Conservation (phyloP, 2,329 filamentous ascomycete species). For the Colletotrichum sp. region DNA sequence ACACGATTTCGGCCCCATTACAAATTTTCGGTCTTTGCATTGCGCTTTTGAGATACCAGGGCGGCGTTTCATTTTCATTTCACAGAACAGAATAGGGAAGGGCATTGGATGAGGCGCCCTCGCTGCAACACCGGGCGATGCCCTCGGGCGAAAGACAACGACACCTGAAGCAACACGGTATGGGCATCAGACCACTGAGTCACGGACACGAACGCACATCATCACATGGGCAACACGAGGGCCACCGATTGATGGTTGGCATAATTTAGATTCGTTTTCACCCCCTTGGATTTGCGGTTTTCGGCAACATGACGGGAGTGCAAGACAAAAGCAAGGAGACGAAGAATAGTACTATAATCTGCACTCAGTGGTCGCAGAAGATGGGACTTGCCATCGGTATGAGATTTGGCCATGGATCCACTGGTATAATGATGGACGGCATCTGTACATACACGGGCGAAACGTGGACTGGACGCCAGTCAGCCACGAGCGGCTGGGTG, state of each 20-base stretch:
- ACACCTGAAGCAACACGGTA: not conserved
- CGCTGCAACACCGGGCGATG: not conserved
- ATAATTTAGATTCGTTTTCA: constrained; percentile 1
- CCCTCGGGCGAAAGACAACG: not conserved
- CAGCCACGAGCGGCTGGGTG: not conserved
- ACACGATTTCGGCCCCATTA: constrained; percentile 21
- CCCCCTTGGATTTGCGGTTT: not conserved
- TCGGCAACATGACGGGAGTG: not conserved
- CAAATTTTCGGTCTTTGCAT: constrained; percentile 20
- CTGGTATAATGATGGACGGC: not conserved
- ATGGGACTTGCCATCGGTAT: not conserved
- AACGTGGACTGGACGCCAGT: not conserved
- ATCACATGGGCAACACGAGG: not conserved
- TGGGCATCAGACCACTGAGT: not conserved
- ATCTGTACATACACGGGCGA: constrained; percentile 14
- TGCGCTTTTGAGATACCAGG: constrained; percentile 27
- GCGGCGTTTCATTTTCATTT: constrained; percentile 24
- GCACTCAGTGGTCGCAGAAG: not conserved
- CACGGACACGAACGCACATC: constrained; percentile 9
- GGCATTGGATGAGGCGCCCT: constrained; percentile 1
- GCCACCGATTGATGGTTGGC: not conserved
- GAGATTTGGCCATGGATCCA: not conserved
- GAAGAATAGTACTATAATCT: not conserved
- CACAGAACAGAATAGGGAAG: not conserved
- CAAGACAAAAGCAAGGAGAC: not conserved